phyloP scores from a whole-genome alignment of 2,329 filamentous ascomycete species.

The Botryotinia globosa region DNA sequence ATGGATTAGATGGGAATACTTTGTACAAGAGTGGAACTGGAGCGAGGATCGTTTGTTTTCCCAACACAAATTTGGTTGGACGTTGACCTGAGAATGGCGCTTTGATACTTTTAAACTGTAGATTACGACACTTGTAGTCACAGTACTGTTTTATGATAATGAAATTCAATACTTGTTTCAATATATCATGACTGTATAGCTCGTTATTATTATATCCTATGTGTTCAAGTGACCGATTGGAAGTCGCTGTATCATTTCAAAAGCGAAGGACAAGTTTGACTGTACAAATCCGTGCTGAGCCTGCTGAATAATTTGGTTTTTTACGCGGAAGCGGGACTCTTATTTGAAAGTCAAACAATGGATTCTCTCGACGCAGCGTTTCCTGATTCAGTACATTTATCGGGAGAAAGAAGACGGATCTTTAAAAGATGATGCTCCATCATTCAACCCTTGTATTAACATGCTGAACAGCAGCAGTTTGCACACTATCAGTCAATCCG shows the following conservation, averaged over 20 bases:
- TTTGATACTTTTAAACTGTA: neutral
- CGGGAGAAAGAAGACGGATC: fast-evolving
- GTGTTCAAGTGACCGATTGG: neutral
- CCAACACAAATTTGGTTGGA: neutral
- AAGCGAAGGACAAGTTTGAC: neutral
- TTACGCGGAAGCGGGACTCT: neutral
- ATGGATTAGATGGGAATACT: neutral
- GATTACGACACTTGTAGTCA: neutral
- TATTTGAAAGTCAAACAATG: neutral
- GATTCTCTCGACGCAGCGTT: fast-evolving
- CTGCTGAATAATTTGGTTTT: neutral
- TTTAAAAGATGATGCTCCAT: neutral
- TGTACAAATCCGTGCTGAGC: neutral
- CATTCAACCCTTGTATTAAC: neutral
- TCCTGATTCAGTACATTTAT: neutral
- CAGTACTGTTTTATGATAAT: neutral
- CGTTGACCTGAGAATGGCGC: neutral
- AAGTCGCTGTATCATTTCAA: neutral
- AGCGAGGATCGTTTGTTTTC: neutral
- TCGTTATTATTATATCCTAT: neutral
- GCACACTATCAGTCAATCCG: neutral
- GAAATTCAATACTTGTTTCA: neutral
- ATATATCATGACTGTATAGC: neutral
- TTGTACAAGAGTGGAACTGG: neutral
- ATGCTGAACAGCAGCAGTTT: neutral